Evolutionary conservation across 345 rosid genomes (phyloP).

Genomic region (Psidium guajava): DNA sequence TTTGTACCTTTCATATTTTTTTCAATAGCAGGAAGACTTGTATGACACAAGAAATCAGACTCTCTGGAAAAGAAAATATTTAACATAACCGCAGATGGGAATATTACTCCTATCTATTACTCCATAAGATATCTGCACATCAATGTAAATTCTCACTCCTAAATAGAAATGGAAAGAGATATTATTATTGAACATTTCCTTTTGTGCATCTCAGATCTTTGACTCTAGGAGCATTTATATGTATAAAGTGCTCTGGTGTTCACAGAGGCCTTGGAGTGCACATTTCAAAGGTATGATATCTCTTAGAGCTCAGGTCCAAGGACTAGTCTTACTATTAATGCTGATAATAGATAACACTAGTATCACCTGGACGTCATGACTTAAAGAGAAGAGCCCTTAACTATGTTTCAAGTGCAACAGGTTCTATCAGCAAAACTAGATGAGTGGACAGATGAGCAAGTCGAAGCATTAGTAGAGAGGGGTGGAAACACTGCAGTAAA

Average conservation of each 20-base stretch:
- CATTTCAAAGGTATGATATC: slow-evolving; percentile 62
- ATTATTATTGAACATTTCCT: slow-evolving; percentile 4
- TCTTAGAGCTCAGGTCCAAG: background rate
- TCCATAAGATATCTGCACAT: background rate
- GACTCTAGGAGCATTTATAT: slow-evolving; percentile 72
- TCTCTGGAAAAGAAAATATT: background rate
- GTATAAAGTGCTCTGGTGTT: slow-evolving; percentile 97
- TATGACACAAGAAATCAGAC: background rate
- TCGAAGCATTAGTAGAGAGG: slow-evolving; percentile 33
- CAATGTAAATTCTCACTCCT: background rate
- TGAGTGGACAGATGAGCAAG: slow-evolving; percentile 96
- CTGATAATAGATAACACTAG: background rate
- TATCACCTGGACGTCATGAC: background rate
- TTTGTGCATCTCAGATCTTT: slow-evolving; percentile 50
- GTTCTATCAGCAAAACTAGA: slow-evolving; percentile 86
- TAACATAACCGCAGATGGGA: background rate
- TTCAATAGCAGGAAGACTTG: background rate
- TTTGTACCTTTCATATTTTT: slow-evolving; percentile 9
- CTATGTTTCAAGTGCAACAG: slow-evolving; percentile 23
- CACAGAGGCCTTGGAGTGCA: slow-evolving; percentile 99
- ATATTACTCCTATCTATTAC: background rate
- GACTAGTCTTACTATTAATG: background rate
- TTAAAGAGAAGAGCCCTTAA: slow-evolving; percentile 1
- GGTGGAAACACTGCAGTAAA: slow-evolving; percentile 77
- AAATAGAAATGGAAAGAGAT: background rate